Conservation (phyloP, 169 alveolate genomes). For the Plasmodium malariae region DNA sequence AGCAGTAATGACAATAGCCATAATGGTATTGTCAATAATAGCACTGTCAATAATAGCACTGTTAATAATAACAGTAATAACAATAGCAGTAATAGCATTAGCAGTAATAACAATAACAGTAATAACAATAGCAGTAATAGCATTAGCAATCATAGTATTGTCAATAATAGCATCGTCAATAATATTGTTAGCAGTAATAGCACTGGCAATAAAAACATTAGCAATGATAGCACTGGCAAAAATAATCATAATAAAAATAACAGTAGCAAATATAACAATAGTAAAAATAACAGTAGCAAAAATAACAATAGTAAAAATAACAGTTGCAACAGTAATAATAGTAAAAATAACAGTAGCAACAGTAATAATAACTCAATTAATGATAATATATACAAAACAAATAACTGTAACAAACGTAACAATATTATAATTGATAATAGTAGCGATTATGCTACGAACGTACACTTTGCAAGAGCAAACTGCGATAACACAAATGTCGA, state of each 20-base stretch:
- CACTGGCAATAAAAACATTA: not conserved
- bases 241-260: not conserved
- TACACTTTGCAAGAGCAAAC: not conserved
- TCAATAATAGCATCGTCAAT: not conserved
- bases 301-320: not conserved
- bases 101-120: not conserved
- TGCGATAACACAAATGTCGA: not conserved
- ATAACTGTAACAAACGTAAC: too few relatives aligned
- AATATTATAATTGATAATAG: too few relatives aligned
- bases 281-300: not conserved
- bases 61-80: too few relatives aligned
- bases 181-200: not conserved
- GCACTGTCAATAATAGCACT: not conserved
- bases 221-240: not conserved
- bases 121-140: too few relatives aligned
- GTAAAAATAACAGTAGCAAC: not conserved
- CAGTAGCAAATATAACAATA: not conserved
- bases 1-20: not conserved
- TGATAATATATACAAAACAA: too few relatives aligned
- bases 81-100: not conserved
- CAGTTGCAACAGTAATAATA: not conserved
- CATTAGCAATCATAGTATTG: not conserved
- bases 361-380: not conserved
- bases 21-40: not conserved
- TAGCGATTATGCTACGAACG: too few relatives aligned